These are phyloP conservation scores for Populus ilicifolia DNA, from an alignment of 345 rosid species.

Conservation along the genomic window DNA sequence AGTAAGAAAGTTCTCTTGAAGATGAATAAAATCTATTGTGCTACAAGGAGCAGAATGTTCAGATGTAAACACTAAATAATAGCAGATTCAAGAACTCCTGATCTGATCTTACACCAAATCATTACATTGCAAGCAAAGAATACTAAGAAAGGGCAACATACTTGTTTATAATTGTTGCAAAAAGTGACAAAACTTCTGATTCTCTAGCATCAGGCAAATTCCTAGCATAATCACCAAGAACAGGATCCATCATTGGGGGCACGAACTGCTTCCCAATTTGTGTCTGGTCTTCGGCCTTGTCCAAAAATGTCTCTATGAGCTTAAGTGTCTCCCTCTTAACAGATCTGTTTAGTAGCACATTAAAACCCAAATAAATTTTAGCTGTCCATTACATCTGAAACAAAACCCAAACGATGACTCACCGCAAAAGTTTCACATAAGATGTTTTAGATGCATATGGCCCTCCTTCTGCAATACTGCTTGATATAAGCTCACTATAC, in stretches of 20 bases:
- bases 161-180: constrained; percentile 98
- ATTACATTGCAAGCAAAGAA: not conserved
- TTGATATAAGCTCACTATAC: constrained; percentile 99
- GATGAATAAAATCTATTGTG: too few species aligned
- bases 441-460: constrained; percentile 88
- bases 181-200: constrained; percentile 94
- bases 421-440: constrained; percentile 89
- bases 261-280: constrained; percentile 98
- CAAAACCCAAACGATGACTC: constrained; percentile 17
- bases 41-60: not conserved
- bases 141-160: constrained; percentile 26
- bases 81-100: not conserved
- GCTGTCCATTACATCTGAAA: constrained; percentile 1
- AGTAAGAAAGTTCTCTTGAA: too few species aligned
- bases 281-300: constrained; percentile 99
- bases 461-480: constrained; percentile 87
- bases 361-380: not conserved
- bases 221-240: constrained; percentile 95
- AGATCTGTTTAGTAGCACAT: constrained; percentile 51
- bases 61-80: not conserved
- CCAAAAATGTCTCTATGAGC: constrained; percentile 95
- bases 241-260: constrained; percentile 98
- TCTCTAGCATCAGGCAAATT: constrained; percentile 99
- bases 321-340: constrained; percentile 97
- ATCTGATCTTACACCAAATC: not conserved